Conservation (phyloP, 2,329 filamentous ascomycete genomes). For the Monosporascus ibericus region DNA sequence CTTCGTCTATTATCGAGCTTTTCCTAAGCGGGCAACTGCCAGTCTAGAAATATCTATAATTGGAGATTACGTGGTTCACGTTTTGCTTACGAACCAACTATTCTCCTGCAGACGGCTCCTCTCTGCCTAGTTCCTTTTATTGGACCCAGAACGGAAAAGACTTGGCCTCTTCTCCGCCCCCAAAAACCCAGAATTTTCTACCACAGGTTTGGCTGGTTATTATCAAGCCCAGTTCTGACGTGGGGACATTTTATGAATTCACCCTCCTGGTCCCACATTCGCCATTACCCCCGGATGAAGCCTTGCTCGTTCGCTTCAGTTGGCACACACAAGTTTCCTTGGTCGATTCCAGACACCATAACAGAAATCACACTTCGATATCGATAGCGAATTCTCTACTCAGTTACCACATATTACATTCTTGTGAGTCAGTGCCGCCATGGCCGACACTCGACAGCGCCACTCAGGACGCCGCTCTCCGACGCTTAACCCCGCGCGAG, state of each 20-base stretch:
- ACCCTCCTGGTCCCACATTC: background rate
- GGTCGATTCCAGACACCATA: background rate
- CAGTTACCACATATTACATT: slow-evolving; percentile 1
- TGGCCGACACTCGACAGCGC: slow-evolving; percentile 43
- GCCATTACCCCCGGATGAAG: background rate
- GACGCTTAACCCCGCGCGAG: slow-evolving; percentile 42
- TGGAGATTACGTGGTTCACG: too few species aligned
- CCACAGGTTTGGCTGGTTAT: background rate
- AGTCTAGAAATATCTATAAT: too few species aligned
- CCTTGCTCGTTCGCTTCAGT: background rate
- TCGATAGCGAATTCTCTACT: slow-evolving; percentile 1
- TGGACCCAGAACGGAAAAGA: background rate
- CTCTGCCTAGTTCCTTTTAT: background rate
- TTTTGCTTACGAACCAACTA: background rate
- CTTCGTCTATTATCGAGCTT: background rate
- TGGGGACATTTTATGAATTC: background rate
- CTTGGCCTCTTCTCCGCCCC: background rate
- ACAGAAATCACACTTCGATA: slow-evolving; percentile 1
- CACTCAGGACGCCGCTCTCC: slow-evolving; percentile 39
- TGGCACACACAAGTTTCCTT: background rate
- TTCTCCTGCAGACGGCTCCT: background rate
- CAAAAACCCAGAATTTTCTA: background rate
- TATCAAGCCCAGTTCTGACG: background rate
- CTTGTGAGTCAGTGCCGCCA: slow-evolving; percentile 21
- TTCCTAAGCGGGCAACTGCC: too few species aligned